Conservation (phyloP, 2,329 filamentous ascomycete genomes). For the Exophiala viscosa region DNA sequence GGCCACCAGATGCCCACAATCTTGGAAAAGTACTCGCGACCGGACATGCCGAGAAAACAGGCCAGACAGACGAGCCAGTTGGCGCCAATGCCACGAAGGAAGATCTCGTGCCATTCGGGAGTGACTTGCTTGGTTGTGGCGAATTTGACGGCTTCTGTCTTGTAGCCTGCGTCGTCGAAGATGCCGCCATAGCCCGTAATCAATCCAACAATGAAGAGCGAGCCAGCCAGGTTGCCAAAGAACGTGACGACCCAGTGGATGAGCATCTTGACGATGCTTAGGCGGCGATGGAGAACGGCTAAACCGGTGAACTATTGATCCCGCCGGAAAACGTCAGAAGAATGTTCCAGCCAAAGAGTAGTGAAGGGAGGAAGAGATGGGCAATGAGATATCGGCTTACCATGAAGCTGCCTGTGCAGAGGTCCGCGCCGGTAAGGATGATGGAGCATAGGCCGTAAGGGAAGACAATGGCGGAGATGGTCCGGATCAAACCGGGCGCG, state of each 20-base stretch:
- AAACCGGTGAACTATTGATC: slow-evolving; percentile 20
- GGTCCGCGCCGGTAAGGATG: slow-evolving; percentile 48
- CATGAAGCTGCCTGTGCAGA: slow-evolving; percentile 49
- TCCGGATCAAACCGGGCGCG: slow-evolving; percentile 47
- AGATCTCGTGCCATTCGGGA: slow-evolving; percentile 51
- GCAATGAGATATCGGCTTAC: slow-evolving; percentile 23
- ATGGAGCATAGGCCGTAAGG: slow-evolving; percentile 51
- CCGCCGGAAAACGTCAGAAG: not conserved
- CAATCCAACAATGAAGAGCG: slow-evolving; percentile 47
- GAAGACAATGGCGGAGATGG: slow-evolving; percentile 46
- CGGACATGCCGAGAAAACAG: slow-evolving; percentile 48
- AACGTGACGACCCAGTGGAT: slow-evolving; percentile 38
- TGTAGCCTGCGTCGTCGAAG: slow-evolving; percentile 46
- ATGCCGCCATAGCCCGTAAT: slow-evolving; percentile 50
- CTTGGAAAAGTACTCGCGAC: slow-evolving; percentile 52
- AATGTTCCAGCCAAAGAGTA: too few relatives aligned
- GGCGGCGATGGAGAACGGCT: slow-evolving; percentile 13
- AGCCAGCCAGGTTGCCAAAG: slow-evolving; percentile 48
- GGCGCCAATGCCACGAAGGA: slow-evolving; percentile 53
- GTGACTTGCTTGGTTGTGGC: slow-evolving; percentile 49
- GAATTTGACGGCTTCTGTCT: slow-evolving; percentile 43
- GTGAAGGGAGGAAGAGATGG: not conserved
- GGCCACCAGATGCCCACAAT: slow-evolving; percentile 57
- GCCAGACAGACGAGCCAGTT: slow-evolving; percentile 59
- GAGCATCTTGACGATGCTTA: slow-evolving; percentile 1